These are phyloP conservation scores for Fusarium anthophilum DNA, from an alignment of 2,329 filamentous ascomycete species.

Conservation along the genomic window DNA sequence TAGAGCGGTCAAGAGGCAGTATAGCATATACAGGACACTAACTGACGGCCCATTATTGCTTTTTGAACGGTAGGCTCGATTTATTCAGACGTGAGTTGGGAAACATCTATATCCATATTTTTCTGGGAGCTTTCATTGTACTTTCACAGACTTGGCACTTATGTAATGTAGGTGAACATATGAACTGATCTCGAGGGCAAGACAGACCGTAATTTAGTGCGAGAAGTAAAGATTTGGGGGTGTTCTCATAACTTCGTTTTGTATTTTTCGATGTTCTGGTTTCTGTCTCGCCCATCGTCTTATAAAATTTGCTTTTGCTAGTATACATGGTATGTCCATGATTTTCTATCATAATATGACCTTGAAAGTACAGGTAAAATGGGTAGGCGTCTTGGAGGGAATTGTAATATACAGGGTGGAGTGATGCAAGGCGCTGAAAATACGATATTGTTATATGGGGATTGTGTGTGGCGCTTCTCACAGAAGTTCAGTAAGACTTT, in stretches of 20 bases:
- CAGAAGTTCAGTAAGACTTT: background rate
- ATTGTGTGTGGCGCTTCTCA: background rate
- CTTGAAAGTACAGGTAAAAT: background rate
- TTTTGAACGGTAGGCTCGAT: background rate
- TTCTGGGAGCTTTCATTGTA: background rate
- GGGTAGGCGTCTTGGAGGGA: background rate
- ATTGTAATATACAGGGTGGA: constrained; percentile 19
- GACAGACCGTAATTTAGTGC: background rate
- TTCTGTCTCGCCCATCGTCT: background rate
- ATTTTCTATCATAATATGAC: background rate
- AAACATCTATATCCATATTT: background rate
- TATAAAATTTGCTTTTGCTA: constrained; percentile 8
- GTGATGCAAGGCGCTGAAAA: background rate
- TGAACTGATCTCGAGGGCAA: background rate
- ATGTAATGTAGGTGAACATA: background rate
- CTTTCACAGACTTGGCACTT: background rate
- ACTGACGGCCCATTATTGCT: constrained; percentile 3
- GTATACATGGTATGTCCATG: constrained; percentile 21
- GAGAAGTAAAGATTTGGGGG: background rate
- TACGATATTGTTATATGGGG: background rate
- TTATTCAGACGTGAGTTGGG: constrained; percentile 2
- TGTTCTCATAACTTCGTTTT: background rate
- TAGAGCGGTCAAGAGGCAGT: constrained; percentile 17
- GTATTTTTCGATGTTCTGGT: background rate
- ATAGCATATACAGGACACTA: constrained; percentile 35